phyloP scores from a whole-genome alignment of 345 rosid genomes.

The Punica granatum region DNA sequence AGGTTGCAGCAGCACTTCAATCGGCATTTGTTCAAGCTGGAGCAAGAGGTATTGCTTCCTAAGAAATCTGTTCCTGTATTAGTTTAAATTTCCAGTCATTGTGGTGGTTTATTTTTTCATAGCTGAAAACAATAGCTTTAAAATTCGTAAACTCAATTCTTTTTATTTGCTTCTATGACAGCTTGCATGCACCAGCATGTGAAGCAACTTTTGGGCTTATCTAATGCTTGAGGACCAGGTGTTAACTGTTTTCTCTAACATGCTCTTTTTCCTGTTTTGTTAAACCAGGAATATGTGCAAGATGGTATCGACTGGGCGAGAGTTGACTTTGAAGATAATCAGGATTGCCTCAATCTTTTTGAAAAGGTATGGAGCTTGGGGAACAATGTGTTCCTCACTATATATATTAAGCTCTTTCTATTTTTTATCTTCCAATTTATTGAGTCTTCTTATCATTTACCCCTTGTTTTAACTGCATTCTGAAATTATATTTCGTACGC shows the following conservation, averaged over 20 bases:
- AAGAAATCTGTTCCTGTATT: background rate
- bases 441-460: background rate
- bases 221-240: background rate
- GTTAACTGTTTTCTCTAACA: background rate
- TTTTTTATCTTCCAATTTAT: background rate
- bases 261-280: background rate
- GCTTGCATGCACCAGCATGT: background rate
- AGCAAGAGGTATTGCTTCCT: slow-evolving; percentile 72
- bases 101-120: background rate
- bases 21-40: slow-evolving; percentile 94
- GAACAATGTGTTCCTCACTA: background rate
- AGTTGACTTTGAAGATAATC: slow-evolving; percentile 98
- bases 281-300: slow-evolving; percentile 80
- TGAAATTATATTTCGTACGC: background rate
- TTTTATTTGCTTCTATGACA: background rate
- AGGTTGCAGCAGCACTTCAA: slow-evolving; percentile 98
- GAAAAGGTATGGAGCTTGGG: slow-evolving; percentile 58
- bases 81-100: background rate
- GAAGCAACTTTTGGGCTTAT: background rate
- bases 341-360: slow-evolving; percentile 94
- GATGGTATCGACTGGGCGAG: slow-evolving; percentile 99
- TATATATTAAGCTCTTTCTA: background rate
- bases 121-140: background rate
- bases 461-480: background rate
- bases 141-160: too few species aligned